Base-by-base conservation (phyloP, 495 filamentous ascomycete genomes). In the Collariella sp. region DNA sequence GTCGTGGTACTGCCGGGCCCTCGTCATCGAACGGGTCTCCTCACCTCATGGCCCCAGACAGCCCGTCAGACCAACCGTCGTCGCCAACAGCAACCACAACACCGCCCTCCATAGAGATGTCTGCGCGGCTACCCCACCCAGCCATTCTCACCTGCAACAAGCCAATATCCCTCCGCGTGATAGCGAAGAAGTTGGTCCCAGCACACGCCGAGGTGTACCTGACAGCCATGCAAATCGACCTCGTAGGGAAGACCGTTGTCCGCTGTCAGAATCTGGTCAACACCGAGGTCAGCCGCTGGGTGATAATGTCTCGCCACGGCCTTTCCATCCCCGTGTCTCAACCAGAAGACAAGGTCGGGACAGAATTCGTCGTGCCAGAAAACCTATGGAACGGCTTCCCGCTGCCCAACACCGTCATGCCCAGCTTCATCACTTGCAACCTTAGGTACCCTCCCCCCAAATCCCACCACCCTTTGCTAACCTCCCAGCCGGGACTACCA, bases 381-480 rank as follows among this genome's bases (percentile, higher is more conserved):
- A 69, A 62, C 0, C 58, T 91, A 31, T 98, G 93, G 93, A 75
- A 77, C 47, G 70, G 70, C 22, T 67, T 79, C 16, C 75, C 81
- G 4, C 70, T 97, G 15, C 93, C 93, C 4, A 89, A 86, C 62
- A 90, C 84, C 1, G 79, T 97, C 26, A 83, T 88, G 19, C 93
- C 93, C 0, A 81, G 80, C 5, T 98, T 98, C 63, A 72, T 81
- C 42, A 91, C 90, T 18, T 98, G 93, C 64, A 97, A 97, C 66
- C 81, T 98, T 46, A 74, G 76, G 46, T 68, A 50, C 6, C n/a
- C n/a, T n/a, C n/a, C n/a, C n/a, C n/a, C n/a, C n/a, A n/a, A n/a
- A n/a, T n/a, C n/a, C n/a, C n/a, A n/a, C n/a, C n/a, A n/a, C n/a
- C n/a, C n/a, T n/a, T n/a, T n/a, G n/a, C n/a, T 45, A n/a, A 9